A percentile compares a stretch with the other conserved stretches of the same genome.
Evolutionary conservation across 2,329 filamentous ascomycete genomes (phyloP).

Genomic region (Xylaria sp.): DNA sequence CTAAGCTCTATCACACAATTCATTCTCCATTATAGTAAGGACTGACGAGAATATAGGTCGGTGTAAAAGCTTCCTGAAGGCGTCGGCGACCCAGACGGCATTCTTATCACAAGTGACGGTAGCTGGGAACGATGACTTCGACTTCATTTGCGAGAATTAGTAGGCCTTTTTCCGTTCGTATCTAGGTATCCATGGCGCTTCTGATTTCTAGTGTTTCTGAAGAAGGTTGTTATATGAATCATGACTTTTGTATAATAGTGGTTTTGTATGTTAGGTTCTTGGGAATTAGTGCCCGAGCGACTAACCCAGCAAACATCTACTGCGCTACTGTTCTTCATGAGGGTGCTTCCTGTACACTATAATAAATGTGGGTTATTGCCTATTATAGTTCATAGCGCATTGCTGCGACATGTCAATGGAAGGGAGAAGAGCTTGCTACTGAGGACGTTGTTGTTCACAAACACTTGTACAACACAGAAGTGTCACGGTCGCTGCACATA

Average conservation of each 20-base stretch:
- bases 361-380: not conserved
- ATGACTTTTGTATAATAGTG: not conserved
- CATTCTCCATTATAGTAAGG: not conserved
- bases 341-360: not conserved
- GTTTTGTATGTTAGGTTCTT: not conserved
- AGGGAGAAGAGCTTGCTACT: not conserved
- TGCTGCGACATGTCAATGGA: not conserved
- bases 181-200: not conserved
- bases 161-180: not conserved
- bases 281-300: no score
- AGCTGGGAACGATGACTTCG: slow-evolving; percentile 26
- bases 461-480: not conserved
- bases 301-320: not conserved
- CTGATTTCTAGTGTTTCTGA: not conserved
- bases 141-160: slow-evolving; percentile 39
- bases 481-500: not conserved
- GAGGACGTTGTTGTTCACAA: not conserved
- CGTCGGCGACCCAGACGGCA: slow-evolving; percentile 34
- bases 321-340: not conserved
- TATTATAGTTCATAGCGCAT: not conserved
- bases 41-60: slow-evolving; percentile 24
- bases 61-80: slow-evolving; percentile 28
- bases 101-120: slow-evolving; percentile 32
- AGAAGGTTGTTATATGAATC: not conserved
- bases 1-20: not conserved